Conservation (phyloP, 225 moss, liverwort and hornwort genomes). For the Physcomitrellopsis africana region DNA sequence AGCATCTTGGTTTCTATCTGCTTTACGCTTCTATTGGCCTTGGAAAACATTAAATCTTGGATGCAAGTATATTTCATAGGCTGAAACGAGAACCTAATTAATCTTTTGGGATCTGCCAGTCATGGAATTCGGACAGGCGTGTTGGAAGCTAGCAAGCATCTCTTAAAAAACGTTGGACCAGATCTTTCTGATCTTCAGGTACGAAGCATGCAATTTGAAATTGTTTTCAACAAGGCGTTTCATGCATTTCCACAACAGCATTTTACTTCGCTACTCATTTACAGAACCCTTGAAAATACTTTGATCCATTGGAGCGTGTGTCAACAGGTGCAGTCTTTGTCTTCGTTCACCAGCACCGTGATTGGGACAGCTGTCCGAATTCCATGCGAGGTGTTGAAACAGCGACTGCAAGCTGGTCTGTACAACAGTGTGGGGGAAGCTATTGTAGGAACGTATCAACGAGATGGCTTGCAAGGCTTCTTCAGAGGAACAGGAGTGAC, state of each 20-base stretch:
- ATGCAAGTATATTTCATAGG: background rate
- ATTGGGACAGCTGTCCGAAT: conserved; percentile 70
- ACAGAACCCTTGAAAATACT: background rate
- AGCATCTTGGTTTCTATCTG: background rate
- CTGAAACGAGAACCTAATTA: conserved; percentile 2
- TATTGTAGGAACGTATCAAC: conserved; percentile 59
- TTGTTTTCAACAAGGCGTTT: background rate
- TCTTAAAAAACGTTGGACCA: conserved; percentile 52
- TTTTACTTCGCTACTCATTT: background rate
- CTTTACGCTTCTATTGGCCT: background rate
- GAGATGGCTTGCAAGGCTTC: conserved; percentile 62
- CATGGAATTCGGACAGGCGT: conserved; percentile 63
- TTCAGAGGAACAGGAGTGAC: conserved; percentile 70
- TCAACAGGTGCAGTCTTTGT: conserved; percentile 60
- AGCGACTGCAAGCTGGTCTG: conserved; percentile 66
- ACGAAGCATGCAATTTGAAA: background rate
- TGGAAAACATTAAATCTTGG: background rate
- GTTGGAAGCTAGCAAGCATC: conserved; percentile 55
- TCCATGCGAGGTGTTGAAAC: conserved; percentile 71
- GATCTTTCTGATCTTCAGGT: conserved; percentile 60
- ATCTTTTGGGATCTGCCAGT: conserved; percentile 34
- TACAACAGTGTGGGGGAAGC: conserved; percentile 70
- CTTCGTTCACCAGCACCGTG: conserved; percentile 70
- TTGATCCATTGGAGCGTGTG: background rate
- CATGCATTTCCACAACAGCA: background rate